Evolutionary conservation across 768 basidiomycete species (phyloP).

Genomic region (Galerina marginata): DNA sequence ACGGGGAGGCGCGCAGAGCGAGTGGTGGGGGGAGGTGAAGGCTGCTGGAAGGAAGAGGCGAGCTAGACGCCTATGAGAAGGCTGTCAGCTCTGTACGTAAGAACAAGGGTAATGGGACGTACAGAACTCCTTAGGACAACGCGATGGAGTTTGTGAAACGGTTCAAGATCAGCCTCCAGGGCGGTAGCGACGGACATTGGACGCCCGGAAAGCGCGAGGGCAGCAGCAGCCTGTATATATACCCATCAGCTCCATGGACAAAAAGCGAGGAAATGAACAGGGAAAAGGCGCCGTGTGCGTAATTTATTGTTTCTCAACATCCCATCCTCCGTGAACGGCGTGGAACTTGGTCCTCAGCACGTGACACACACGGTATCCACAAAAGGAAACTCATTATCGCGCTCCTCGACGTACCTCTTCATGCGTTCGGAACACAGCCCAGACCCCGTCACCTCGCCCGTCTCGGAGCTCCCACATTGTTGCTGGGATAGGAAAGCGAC

Average conservation of each 20-base stretch:
- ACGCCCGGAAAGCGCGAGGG: conserved; percentile 55
- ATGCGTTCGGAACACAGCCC: conserved; percentile 64
- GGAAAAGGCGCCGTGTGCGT: conserved; percentile 2
- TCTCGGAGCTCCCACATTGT: conserved; percentile 57
- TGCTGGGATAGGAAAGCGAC: conserved; percentile 39
- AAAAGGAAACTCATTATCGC: conserved; percentile 12
- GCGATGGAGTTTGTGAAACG: conserved; percentile 59
- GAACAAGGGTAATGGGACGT: background rate
- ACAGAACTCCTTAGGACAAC: conserved; percentile 31
- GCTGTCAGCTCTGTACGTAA: conserved; percentile 15
- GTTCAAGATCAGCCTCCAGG: conserved; percentile 67
- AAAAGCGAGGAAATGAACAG: conserved; percentile 14
- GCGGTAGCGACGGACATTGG: conserved; percentile 58
- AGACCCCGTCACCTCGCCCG: conserved; percentile 43
- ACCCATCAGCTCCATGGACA: conserved; percentile 14
- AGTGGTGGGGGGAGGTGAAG: conserved; percentile 21
- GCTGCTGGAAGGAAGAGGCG: conserved; percentile 18
- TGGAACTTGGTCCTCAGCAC: conserved; percentile 27
- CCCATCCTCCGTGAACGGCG: conserved; percentile 35
- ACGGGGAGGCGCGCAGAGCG: conserved; percentile 26
- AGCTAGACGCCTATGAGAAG: conserved; percentile 21
- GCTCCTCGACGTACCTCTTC: conserved; percentile 55
- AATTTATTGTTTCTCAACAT: conserved; percentile 1
- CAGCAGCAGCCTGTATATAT: conserved; percentile 53
- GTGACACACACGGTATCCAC: conserved; percentile 25